Percentiles rank a stretch among this genome's conserved stretches.
Conservation (phyloP, 73 alveolate species). For the Diophrys sp. region DNA sequence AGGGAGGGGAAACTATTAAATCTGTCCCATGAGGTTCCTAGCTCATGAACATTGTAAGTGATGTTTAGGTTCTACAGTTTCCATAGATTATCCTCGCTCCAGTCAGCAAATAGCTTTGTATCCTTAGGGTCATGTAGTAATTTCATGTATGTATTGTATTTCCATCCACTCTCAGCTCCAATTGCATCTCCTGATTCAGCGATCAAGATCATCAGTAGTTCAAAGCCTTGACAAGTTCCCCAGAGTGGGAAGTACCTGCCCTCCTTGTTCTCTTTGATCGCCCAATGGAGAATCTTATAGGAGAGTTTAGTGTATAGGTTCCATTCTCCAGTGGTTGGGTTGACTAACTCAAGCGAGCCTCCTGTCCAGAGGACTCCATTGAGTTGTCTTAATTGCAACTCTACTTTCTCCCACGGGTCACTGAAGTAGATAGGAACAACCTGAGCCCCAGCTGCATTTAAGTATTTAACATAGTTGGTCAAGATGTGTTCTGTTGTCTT, state of each 20-base stretch:
- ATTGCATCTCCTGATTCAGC: not conserved
- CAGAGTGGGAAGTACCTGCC: slow-evolving; percentile 22
- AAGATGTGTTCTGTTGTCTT: slow-evolving; percentile 7
- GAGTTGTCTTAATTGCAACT: not conserved
- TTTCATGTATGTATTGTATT: not conserved
- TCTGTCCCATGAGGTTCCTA: not conserved
- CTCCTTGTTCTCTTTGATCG: slow-evolving; percentile 1
- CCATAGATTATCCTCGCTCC: not conserved
- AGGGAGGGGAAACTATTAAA: not conserved
- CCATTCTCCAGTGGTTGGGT: not conserved
- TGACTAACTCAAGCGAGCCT: slow-evolving; percentile 11
- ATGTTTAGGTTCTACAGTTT: not conserved
- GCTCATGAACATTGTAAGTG: slow-evolving; percentile 9
- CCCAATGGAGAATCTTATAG: slow-evolving; percentile 1
- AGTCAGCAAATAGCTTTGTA: slow-evolving; percentile 3
- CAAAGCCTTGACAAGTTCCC: slow-evolving; percentile 38
- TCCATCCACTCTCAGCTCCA: not conserved
- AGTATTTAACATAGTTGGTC: slow-evolving; percentile 59
- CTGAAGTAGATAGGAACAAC: slow-evolving; percentile 56
- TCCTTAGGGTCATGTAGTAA: not conserved
- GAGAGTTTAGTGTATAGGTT: slow-evolving; percentile 6
- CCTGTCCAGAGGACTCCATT: slow-evolving; percentile 41
- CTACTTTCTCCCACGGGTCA: not conserved
- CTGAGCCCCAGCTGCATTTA: slow-evolving; percentile 66
- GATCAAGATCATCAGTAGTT: not conserved